Conservation (phyloP, 345 rosid species). For the Psidium guajava region DNA sequence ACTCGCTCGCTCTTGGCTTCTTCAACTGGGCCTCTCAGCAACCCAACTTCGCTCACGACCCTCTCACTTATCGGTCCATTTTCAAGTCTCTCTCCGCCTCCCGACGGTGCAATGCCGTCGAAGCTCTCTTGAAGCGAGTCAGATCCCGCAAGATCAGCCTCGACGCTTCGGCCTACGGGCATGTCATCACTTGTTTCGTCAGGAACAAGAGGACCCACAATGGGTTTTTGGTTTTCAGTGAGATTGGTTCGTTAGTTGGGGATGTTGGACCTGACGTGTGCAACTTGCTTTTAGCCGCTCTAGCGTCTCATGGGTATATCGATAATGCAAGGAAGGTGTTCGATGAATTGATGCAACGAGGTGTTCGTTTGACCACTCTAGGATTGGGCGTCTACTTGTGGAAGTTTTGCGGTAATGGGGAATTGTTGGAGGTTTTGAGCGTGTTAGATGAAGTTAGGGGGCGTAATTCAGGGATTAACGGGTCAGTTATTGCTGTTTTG, state of each 20-base stretch:
- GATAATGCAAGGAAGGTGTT: slow-evolving; percentile 44
- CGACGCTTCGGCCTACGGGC: slow-evolving; percentile 37
- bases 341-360: slow-evolving; percentile 45
- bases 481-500: slow-evolving; percentile 62
- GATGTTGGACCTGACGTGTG: slow-evolving; percentile 42
- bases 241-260: slow-evolving; percentile 12
- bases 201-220: slow-evolving; percentile 31
- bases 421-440: slow-evolving; percentile 25
- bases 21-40: slow-evolving; percentile 93
- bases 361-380: slow-evolving; percentile 35
- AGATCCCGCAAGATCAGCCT: slow-evolving; percentile 36
- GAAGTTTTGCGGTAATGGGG: slow-evolving; percentile 29
- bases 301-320: slow-evolving; percentile 40
- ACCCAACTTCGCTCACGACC: slow-evolving; percentile 60
- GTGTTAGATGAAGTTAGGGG: slow-evolving; percentile 40
- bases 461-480: slow-evolving; percentile 28
- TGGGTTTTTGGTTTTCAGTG: slow-evolving; percentile 53
- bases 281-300: slow-evolving; percentile 58
- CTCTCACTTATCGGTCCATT: slow-evolving; percentile 57
- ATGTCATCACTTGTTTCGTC: slow-evolving; percentile 33
- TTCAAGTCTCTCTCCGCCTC: slow-evolving; percentile 60
- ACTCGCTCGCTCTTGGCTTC: slow-evolving; percentile 78
- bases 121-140: slow-evolving; percentile 44
- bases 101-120: slow-evolving; percentile 51
- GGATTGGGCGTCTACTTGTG: slow-evolving; percentile 74